Conservation (phyloP, 192 early-diverging fungal genomes). For the Coemansia erecta region DNA sequence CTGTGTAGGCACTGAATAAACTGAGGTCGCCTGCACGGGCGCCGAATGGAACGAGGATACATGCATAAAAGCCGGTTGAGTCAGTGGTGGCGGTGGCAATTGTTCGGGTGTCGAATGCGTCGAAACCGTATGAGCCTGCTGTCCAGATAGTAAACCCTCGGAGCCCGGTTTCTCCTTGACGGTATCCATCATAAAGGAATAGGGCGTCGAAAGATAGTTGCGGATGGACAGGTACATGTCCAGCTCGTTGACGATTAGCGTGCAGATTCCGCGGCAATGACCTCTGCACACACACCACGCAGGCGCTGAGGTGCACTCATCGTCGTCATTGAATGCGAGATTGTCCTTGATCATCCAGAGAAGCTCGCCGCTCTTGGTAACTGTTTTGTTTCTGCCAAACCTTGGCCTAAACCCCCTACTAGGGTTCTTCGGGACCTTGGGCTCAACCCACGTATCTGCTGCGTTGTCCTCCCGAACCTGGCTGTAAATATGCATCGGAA, state of each 20-base stretch:
- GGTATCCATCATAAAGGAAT: too few relatives aligned
- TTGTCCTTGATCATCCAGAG: background rate
- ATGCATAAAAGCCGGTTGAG: too few relatives aligned
- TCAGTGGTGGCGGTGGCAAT: too few relatives aligned
- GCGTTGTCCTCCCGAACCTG: background rate
- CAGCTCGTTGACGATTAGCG: conserved; percentile 32
- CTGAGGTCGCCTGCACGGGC: too few relatives aligned
- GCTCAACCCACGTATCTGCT: too few relatives aligned
- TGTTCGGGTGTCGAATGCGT: too few relatives aligned
- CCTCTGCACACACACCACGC: conserved; percentile 24
- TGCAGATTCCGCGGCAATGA: conserved; percentile 36
- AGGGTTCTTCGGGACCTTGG: background rate
- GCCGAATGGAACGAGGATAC: too few relatives aligned
- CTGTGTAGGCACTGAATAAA: too few relatives aligned
- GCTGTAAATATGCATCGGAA: background rate
- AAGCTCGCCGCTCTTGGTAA: background rate
- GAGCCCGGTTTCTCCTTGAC: too few relatives aligned
- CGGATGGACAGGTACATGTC: conserved; percentile 6
- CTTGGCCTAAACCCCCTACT: background rate
- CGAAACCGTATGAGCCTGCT: too few relatives aligned
- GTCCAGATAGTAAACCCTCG: too few relatives aligned
- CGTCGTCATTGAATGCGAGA: background rate
- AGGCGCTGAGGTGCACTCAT: conserved; percentile 14
- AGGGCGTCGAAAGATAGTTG: too few relatives aligned
- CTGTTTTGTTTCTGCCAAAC: background rate